Evolutionary conservation across 345 rosid species (phyloP).

Genomic region (Xanthoceras sorbifolium): DNA sequence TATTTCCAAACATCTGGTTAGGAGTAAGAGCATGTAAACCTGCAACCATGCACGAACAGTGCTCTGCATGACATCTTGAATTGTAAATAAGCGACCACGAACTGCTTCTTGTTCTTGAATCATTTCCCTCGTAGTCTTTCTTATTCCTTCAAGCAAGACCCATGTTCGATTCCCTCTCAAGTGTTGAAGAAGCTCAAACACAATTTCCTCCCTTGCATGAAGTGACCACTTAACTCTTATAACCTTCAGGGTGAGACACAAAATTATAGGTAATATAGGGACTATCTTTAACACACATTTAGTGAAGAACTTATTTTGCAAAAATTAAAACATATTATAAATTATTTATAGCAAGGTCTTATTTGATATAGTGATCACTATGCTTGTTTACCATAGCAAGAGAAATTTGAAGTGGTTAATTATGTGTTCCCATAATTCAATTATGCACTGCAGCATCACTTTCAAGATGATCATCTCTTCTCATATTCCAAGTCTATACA

Average conservation of each 20-base stretch:
- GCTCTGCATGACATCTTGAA: conserved; percentile 71
- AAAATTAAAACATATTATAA: not conserved
- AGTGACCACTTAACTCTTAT: conserved; percentile 77
- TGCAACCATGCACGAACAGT: conserved; percentile 69
- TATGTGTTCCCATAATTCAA: not conserved
- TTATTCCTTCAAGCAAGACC: conserved; percentile 43
- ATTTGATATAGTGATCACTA: not conserved
- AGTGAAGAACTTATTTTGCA: not conserved
- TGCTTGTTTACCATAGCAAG: not conserved
- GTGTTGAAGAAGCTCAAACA: conserved; percentile 66
- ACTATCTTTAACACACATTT: not conserved
- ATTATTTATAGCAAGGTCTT: too few species aligned
- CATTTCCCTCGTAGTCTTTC: conserved; percentile 57
- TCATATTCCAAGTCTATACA: not conserved
- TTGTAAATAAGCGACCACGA: conserved; percentile 59
- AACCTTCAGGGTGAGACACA: conserved; percentile 33
- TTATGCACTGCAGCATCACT: not conserved
- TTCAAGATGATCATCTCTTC: not conserved
- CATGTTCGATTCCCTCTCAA: conserved; percentile 48
- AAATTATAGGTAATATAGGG: not conserved
- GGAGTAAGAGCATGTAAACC: conserved; percentile 27
- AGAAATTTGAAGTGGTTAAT: not conserved
- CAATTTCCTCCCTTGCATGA: conserved; percentile 67
- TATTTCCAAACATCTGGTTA: not conserved
- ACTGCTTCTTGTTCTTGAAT: conserved; percentile 66